Conservation (phyloP, 1,284 basidiomycete genomes). For the Ganoderma leucocontextum region DNA sequence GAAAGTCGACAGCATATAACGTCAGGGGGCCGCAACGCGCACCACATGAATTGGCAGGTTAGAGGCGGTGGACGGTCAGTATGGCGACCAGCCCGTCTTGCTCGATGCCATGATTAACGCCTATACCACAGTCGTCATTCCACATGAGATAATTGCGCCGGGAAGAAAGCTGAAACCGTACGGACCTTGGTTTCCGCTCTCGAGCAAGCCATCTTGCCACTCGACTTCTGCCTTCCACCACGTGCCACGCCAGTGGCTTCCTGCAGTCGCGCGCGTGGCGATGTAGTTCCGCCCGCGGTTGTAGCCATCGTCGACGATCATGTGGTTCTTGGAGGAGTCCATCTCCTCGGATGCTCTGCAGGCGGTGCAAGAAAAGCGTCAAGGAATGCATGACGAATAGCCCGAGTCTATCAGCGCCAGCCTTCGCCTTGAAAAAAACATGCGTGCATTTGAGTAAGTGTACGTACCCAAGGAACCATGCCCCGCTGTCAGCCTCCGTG, state of each 20-base stretch:
- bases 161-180: constrained; percentile 13
- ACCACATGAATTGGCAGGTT: constrained; percentile 14
- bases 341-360: constrained; percentile 76
- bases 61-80: constrained; percentile 66
- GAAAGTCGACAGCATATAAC: neutral
- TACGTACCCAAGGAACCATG: constrained; percentile 56
- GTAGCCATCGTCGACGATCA: constrained; percentile 78
- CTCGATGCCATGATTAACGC: constrained; percentile 79
- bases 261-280: constrained; percentile 67
- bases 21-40: constrained; percentile 7
- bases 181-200: constrained; percentile 70
- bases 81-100: constrained; percentile 84
- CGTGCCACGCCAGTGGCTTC: constrained; percentile 65
- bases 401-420: neutral
- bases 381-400: neutral
- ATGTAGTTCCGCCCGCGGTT: constrained; percentile 81
- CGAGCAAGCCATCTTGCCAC: constrained; percentile 72
- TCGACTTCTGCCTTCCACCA: constrained; percentile 80
- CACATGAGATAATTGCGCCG: neutral
- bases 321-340: constrained; percentile 72
- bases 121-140: constrained; percentile 45
- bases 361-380: constrained; percentile 12
- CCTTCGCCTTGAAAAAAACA: neutral
- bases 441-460: constrained; percentile 3
- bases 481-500: constrained; percentile 50